These are phyloP conservation scores for Aspergillus sergii DNA, from an alignment of 2,329 filamentous ascomycete species.

Conservation along the genomic window DNA sequence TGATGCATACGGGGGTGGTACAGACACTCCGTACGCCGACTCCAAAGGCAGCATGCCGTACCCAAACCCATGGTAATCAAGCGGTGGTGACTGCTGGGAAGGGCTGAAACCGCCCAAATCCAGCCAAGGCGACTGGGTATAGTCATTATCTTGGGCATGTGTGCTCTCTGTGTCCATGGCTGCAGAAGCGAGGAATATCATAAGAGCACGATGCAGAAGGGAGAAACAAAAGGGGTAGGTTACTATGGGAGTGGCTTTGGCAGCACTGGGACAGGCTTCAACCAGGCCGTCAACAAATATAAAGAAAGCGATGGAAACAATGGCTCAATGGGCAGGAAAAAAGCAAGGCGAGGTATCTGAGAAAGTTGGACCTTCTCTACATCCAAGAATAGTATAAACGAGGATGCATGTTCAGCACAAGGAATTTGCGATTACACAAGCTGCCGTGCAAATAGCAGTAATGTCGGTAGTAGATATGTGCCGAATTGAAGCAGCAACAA, in stretches of 20 bases:
- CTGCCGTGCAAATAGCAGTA: slow-evolving; percentile 17
- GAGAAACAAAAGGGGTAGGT: slow-evolving; percentile 16
- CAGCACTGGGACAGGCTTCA: neutral
- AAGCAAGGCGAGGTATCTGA: slow-evolving; percentile 14
- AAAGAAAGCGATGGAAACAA: slow-evolving; percentile 14
- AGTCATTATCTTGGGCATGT: slow-evolving; percentile 48
- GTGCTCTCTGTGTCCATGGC: slow-evolving; percentile 50
- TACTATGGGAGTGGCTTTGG: slow-evolving; percentile 29
- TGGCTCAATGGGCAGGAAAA: slow-evolving; percentile 9
- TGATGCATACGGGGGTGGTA: slow-evolving; percentile 58
- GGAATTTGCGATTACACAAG: slow-evolving; percentile 31
- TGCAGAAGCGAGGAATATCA: slow-evolving; percentile 8
- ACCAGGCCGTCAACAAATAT: neutral
- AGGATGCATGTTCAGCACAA: slow-evolving; percentile 53
- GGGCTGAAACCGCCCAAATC: slow-evolving; percentile 48
- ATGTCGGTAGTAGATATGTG: slow-evolving; percentile 5
- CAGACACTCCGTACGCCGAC: slow-evolving; percentile 56
- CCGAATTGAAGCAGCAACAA: slow-evolving; percentile 4
- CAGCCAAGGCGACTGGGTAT: slow-evolving; percentile 49
- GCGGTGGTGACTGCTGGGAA: slow-evolving; percentile 68
- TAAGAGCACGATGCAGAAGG: slow-evolving; percentile 1
- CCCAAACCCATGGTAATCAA: slow-evolving; percentile 68
- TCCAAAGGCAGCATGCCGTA: slow-evolving; percentile 67
- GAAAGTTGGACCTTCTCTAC: slow-evolving; percentile 28
- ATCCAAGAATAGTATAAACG: slow-evolving; percentile 47